These are phyloP conservation scores for Colletotrichum lupini DNA, from an alignment of 2,329 filamentous ascomycete genomes.

Conservation along the genomic window DNA sequence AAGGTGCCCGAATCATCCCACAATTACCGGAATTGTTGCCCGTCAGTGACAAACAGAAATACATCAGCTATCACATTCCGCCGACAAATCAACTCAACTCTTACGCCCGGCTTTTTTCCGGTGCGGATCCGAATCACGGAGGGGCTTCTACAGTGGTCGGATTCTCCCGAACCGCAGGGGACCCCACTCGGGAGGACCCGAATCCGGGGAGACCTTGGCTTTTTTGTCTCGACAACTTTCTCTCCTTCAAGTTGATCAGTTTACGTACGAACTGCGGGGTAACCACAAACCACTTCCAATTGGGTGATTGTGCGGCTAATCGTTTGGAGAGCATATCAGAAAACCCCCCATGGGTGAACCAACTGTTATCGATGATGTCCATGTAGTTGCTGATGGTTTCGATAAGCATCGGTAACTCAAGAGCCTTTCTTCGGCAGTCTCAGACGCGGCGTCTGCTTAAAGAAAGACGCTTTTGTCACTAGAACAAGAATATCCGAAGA, in stretches of 20 bases:
- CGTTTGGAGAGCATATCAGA: not conserved
- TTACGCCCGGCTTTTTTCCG: not conserved
- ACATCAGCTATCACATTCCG: not conserved
- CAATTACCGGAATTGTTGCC: not conserved
- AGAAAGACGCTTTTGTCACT: not conserved
- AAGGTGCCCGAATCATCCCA: not conserved
- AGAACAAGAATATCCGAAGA: not conserved
- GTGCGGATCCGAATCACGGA: not conserved
- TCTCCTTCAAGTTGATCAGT: not conserved
- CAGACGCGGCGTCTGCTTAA: not conserved
- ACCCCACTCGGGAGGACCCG: not conserved
- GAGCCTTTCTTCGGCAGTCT: not conserved
- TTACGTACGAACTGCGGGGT: not conserved
- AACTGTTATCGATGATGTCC: too few species aligned
- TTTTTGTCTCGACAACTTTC: not conserved
- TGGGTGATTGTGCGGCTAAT: not conserved
- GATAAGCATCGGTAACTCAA: not conserved
- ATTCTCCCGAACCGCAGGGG: not conserved
- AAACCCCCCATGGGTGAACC: not conserved
- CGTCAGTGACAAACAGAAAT: not conserved
- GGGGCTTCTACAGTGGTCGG: not conserved
- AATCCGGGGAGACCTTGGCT: not conserved
- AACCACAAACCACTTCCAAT: not conserved
- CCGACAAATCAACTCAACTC: not conserved
- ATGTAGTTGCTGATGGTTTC: not conserved